A percentile compares a stretch with the other conserved stretches of the same genome.
phyloP scores from a whole-genome alignment of 177 flowering plant species.

The Vitis hybrid region DNA sequence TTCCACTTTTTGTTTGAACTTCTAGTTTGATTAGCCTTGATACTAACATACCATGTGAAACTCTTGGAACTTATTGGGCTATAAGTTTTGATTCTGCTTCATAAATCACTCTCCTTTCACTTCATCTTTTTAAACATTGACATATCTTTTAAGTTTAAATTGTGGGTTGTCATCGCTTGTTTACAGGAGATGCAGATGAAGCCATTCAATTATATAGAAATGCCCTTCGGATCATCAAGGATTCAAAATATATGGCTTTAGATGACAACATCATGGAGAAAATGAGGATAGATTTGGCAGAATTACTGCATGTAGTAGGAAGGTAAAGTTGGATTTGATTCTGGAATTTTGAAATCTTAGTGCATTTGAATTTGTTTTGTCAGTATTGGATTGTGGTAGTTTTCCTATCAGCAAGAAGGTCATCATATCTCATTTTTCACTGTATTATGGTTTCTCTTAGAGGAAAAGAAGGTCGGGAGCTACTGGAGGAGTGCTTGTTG shows the following conservation, averaged over 20 bases:
- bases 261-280: slow-evolving; percentile 70
- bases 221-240: slow-evolving; percentile 62
- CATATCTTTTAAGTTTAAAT: not conserved
- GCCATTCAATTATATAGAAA: slow-evolving; percentile 62
- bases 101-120: not conserved
- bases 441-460: slow-evolving; percentile 27
- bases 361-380: not conserved
- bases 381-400: too few relatives aligned
- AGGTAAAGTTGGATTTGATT: slow-evolving; percentile 43
- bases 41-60: too few relatives aligned
- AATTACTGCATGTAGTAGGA: slow-evolving; percentile 81
- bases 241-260: slow-evolving; percentile 50
- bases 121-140: not conserved
- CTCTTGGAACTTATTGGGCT: too few relatives aligned
- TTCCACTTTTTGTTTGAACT: not conserved
- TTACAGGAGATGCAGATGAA: slow-evolving; percentile 65
- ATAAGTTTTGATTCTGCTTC: too few relatives aligned
- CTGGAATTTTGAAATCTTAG: not conserved
- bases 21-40: slow-evolving; percentile 1
- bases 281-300: slow-evolving; percentile 85
- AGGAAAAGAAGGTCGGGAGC: slow-evolving; percentile 71
- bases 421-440: not conserved
- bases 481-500: slow-evolving; percentile 81
- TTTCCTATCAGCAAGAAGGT: not conserved
- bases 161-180: not conserved